Evolutionary conservation across 495 filamentous ascomycete genomes (phyloP), one percentile per base, ranked within the genome.

Genomic region (Tuber aestivum): DNA sequence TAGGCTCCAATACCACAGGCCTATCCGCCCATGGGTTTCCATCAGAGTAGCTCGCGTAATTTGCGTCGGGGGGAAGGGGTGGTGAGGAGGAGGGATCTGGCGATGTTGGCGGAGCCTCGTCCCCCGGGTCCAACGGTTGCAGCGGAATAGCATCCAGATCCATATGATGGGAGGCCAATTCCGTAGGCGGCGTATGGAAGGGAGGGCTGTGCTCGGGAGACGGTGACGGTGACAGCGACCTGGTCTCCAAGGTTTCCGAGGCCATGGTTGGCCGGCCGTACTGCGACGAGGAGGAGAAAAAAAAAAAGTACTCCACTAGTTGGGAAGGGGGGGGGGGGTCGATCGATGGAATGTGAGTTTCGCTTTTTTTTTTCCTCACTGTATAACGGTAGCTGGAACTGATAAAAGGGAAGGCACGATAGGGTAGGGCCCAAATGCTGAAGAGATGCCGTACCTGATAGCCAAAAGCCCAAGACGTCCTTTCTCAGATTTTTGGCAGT

Each of bases 361-460:
- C 37, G 48, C 72, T 40, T 69, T 73, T 45, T 65, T 16, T 27
- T 65, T 35, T 16, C 12, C 27, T 35, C 3, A 12, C 5, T 65
- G 50, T 61, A 61, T 65, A 65, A 32, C n/a, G 10, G 56, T 32
- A 65, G 56, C 56, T 32, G 35, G 56, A 20, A 65, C 56, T 65
- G 56, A 65, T 65, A 35, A 35, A 65, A 16, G 18, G 56, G 38
- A 37, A 73, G 45, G 44, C 40, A 61, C 23, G 40, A 61, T 73
- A 73, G 72, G 61, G 40, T 45, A 45, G 40, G 41, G 61, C 50
- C 27, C 37, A 40, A 38, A 71, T 73, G 38, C 71, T 38, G 32
- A 73, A 73, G 72, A 71, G n/a, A 73, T 61, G 12, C 45, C 72
- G 56, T 56, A 20, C 41, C 56, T 73, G 72, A 70, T 73, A 38